These are phyloP conservation scores for Magnolia kwangsiensis DNA, from an alignment of 164 flowering plant genomes.

Conservation along the genomic window DNA sequence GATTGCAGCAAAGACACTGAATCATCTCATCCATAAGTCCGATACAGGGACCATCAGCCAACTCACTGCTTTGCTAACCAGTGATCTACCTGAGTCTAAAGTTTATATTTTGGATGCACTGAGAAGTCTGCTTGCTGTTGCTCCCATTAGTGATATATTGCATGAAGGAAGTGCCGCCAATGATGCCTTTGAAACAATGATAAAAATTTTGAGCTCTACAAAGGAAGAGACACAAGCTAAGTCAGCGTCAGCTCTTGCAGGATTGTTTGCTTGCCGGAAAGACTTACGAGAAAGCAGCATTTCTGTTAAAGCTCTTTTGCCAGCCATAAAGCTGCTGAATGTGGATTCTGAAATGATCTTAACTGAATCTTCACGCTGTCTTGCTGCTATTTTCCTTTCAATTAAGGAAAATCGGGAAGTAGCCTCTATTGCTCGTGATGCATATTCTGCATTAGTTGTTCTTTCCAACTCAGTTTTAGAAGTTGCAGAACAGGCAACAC, in stretches of 20 bases:
- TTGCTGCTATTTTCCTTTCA: conserved; percentile 89
- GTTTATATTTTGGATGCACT: conserved; percentile 89
- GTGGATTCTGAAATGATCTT: conserved; percentile 65
- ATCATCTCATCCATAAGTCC: conserved; percentile 92
- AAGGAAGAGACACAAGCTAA: conserved; percentile 93
- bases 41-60: conserved; percentile 97
- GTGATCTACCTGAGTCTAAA: conserved; percentile 96
- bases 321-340: conserved; percentile 59
- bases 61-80: conserved; percentile 79
- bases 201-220: conserved; percentile 70
- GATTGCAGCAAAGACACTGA: conserved; percentile 90
- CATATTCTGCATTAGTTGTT: conserved; percentile 49
- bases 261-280: conserved; percentile 68
- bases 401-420: conserved; percentile 71
- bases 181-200: conserved; percentile 97
- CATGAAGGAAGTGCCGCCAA: conserved; percentile 95
- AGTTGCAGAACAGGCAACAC: conserved; percentile 79
- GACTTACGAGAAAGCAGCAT: conserved; percentile 83
- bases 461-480: conserved; percentile 69
- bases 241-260: conserved; percentile 85
- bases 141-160: conserved; percentile 63
- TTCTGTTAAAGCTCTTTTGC: conserved; percentile 63
- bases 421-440: conserved; percentile 74
- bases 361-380: conserved; percentile 65
- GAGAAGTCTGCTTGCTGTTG: conserved; percentile 85